Base-by-base conservation (phyloP, 345 rosid genomes). In the Linum lewisii region DNA sequence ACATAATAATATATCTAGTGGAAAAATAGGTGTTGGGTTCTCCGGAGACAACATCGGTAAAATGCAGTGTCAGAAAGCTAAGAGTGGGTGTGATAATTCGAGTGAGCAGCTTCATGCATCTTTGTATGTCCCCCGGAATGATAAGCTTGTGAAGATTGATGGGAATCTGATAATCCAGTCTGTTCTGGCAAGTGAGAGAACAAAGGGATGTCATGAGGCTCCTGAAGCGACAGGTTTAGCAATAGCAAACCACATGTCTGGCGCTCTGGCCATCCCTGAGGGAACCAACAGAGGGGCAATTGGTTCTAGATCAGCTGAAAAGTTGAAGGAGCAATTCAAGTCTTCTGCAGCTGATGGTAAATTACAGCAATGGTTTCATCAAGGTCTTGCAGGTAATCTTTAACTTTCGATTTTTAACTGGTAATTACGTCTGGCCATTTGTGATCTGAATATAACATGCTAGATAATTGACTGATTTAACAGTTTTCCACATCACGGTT, bases 321-420 rank as follows among this genome's bases (percentile, higher is more conserved):
- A 72, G 51, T 68, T 80, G 68, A 84, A 89, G 73, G 96, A 87
- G 75, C 85, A 81, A 54, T 54, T 80, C 65, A 90, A 78, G 81
- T 75, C 96, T 29, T 70, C 78, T 60, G 77, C 88, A 24, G 78
- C 88, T 21, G 81, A 78, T 66, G 95, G 99, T 59, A 87, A 77
- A 69, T 78, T 90, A 78, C 96, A 94, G 74, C 90, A 94, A 79
- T 94, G 99, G 99, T 94, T 94, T 69, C 88, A 78, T 56, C 97
- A 94, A 83, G 99, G 97, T 51, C 81, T 84, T 62, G 90, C 99
- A 76, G 99, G 99, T 94, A 82, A 70, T 63, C 50, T 21, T 63
- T 52, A 8, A 61, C 19, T 26, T 67, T 24, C 24, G 20, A 42
- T 42, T 42, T 2, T 1, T 5, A 42, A 42, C 18, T 1, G 2